Evolutionary conservation across 2,329 filamentous ascomycete species (phyloP).

Genomic region (Monilinia laxa): DNA sequence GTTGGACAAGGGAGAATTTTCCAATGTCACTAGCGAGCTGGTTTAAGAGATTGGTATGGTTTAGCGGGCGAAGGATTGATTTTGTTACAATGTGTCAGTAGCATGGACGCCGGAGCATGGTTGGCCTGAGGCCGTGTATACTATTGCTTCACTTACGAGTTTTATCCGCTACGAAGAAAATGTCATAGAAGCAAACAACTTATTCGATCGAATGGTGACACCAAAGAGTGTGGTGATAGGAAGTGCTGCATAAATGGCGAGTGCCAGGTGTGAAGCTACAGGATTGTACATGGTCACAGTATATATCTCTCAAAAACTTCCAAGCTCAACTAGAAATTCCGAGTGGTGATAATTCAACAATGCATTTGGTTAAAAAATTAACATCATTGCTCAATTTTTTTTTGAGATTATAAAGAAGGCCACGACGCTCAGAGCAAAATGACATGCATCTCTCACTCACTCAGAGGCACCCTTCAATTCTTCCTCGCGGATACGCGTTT

Average conservation of each 20-base stretch:
- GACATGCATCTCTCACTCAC: no score
- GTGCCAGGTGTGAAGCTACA: background rate
- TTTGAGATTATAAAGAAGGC: no score
- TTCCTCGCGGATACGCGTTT: no score
- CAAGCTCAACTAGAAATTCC: background rate
- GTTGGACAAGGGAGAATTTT: conserved; percentile 97
- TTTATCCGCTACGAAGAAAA: conserved; percentile 33
- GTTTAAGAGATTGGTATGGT: conserved; percentile 32
- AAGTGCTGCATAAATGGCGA: background rate
- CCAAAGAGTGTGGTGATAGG: background rate
- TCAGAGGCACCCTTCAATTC: no score
- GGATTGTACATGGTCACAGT: background rate
- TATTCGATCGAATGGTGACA: background rate
- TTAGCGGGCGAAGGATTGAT: conserved; percentile 24
- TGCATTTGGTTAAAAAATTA: background rate
- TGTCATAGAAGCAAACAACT: conserved; percentile 14
- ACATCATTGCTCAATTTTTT: no score
- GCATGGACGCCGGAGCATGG: conserved; percentile 34
- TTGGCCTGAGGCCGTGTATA: conserved; percentile 35
- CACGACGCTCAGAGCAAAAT: no score
- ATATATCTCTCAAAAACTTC: background rate
- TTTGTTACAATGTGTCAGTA: conserved; percentile 39
- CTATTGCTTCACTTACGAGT: conserved; percentile 36
- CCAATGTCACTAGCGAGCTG: conserved; percentile 41
- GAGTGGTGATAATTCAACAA: background rate